A percentile compares a stretch with the other conserved stretches of the same genome.
Evolutionary conservation across 345 rosid species (phyloP).

Genomic region (Populus ilicifolia): DNA sequence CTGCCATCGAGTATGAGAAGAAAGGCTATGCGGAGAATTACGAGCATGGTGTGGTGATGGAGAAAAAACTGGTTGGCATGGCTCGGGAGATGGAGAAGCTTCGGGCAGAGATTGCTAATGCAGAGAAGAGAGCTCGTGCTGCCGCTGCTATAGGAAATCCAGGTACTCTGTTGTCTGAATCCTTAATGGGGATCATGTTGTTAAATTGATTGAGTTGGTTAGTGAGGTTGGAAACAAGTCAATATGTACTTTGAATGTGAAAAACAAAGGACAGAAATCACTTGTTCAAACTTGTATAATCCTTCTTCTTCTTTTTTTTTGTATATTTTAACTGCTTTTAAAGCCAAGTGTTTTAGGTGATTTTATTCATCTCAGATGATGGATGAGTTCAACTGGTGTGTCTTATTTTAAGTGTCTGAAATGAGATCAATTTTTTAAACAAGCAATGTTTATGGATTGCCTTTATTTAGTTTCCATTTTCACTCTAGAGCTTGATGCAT

Average conservation of each 20-base stretch:
- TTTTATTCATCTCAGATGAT: background rate
- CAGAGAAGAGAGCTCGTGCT: slow-evolving; percentile 66
- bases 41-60: slow-evolving; percentile 90
- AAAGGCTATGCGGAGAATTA: slow-evolving; percentile 94
- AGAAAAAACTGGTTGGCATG: slow-evolving; percentile 86
- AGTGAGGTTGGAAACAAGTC: background rate
- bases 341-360: background rate
- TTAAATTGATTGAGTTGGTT: background rate
- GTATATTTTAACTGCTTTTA: background rate
- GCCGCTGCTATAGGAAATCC: slow-evolving; percentile 38
- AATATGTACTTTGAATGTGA: background rate
- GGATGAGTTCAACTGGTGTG: background rate
- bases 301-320: background rate
- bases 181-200: too few species aligned
- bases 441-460: background rate
- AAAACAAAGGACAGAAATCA: background rate
- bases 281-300: background rate
- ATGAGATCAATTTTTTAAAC: background rate
- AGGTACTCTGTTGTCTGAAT: slow-evolving; percentile 11
- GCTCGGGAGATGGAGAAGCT: slow-evolving; percentile 95
- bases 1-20: slow-evolving; percentile 92
- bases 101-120: slow-evolving; percentile 83
- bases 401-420: background rate
- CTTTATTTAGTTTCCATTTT: background rate
- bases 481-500: background rate